Conservation (phyloP, 2,329 filamentous ascomycete species). For the Myrmaecium sp. region DNA sequence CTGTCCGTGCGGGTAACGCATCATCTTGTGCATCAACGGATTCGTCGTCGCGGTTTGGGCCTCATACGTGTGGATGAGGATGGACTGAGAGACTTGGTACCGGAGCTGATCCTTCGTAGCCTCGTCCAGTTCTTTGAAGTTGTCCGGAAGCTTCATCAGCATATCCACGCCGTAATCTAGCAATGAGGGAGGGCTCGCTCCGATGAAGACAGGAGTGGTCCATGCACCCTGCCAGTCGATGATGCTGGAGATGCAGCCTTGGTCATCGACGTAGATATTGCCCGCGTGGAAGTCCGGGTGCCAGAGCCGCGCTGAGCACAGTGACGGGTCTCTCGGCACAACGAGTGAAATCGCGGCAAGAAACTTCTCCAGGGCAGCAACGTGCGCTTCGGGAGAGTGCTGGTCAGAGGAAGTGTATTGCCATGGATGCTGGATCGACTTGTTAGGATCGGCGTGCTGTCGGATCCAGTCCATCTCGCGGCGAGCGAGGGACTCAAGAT, state of each 20-base stretch:
- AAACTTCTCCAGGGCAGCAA: constrained; percentile 9
- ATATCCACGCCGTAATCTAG: constrained; percentile 12
- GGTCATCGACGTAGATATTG: constrained; percentile 12
- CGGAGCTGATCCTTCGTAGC: constrained; percentile 8
- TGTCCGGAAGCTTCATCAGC: constrained; percentile 12
- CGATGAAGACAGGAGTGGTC: constrained; percentile 10
- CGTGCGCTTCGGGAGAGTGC: constrained; percentile 9
- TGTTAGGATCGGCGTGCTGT: constrained; percentile 3
- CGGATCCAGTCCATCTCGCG: too few species aligned
- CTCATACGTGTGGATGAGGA: constrained; percentile 11
- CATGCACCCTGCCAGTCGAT: constrained; percentile 15
- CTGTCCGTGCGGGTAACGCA: constrained; percentile 10
- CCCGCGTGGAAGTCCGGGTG: constrained; percentile 14
- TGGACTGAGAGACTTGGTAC: constrained; percentile 12
- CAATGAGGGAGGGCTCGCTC: constrained; percentile 11
- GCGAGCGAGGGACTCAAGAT: too few species aligned
- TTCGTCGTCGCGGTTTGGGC: constrained; percentile 9
- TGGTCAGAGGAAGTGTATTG: constrained; percentile 6
- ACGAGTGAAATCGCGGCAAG: too few species aligned
- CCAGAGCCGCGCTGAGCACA: constrained; percentile 12
- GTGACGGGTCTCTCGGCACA: constrained; percentile 10
- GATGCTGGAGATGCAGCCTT: constrained; percentile 11
- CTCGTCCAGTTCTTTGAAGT: constrained; percentile 11
- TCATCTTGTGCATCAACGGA: constrained; percentile 11
- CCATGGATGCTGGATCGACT: constrained; percentile 1